Percentiles rank a stretch among this genome's conserved stretches.
Conservation (phyloP, 768 basidiomycete species). For the Podaxis rugospora region DNA sequence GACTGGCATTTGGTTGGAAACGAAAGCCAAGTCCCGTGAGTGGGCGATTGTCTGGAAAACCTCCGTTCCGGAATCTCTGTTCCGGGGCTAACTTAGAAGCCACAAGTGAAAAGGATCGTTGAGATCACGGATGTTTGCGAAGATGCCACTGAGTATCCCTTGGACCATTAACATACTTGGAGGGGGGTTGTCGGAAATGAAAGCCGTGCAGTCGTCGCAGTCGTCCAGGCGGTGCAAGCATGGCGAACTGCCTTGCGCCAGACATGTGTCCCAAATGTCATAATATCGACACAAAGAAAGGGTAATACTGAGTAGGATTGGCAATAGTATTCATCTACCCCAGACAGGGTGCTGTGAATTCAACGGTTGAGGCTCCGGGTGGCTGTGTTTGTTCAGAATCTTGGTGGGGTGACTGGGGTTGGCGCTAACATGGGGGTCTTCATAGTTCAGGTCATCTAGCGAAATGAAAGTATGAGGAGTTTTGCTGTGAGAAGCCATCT, state of each 20-base stretch:
- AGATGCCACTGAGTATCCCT: background rate
- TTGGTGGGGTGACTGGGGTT: background rate
- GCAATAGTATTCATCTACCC: background rate
- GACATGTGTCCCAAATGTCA: background rate
- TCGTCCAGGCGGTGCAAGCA: slow-evolving; percentile 8
- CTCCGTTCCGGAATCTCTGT: background rate
- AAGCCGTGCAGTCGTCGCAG: slow-evolving; percentile 7
- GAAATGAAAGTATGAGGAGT: background rate
- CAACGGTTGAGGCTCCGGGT: background rate
- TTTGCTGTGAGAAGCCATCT: background rate
- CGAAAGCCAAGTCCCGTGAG: background rate
- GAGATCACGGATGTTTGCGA: background rate
- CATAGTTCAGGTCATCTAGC: background rate
- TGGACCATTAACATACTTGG: background rate
- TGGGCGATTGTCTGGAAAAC: background rate
- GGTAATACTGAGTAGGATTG: background rate
- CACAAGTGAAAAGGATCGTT: background rate
- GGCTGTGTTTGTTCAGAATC: background rate
- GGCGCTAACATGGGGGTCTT: background rate
- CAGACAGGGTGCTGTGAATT: background rate
- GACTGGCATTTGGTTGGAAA: background rate
- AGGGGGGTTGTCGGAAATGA: slow-evolving; percentile 8
- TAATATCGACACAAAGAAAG: background rate
- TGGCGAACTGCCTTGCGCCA: slow-evolving; percentile 2
- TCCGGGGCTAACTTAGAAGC: background rate